Evolutionary conservation across 768 basidiomycete genomes (phyloP), one percentile per base, ranked within the genome.

Genomic region (Lepiota subincarnata): DNA sequence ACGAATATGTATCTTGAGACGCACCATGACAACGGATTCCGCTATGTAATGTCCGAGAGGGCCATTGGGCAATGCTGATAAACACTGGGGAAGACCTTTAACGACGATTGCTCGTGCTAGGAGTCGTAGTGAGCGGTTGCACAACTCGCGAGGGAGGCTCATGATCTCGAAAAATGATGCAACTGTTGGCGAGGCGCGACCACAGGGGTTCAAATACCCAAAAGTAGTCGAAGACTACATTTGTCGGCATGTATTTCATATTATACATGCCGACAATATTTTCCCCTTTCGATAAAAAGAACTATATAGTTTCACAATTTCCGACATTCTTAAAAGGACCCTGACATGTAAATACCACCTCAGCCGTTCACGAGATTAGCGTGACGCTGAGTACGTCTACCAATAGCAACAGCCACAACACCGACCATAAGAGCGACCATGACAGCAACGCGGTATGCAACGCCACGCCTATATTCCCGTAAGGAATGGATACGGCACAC

Each of bases 401-500:
- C n/a, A n/a, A n/a, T n/a, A n/a, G n/a, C n/a, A n/a, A 19, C 24
- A 22, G 48, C 16, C 13, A 38, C 20, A 12, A 39, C 20, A 3
- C 19, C 22, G 7, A 39, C 19, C 8, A 38, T 5, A 6, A 48
- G 36, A 38, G 18, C 13, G 11, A 38, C 5, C 48, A 48, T 39
- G 1, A 14, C 19, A 35, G 34, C 34, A 12, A 48, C 39, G 12
- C 36, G 19, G n/a, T 13, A 19, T 16, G 35, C 24, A 18, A 38
- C 20, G 10, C 13, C 4, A 2, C 48, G 48, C 11, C 14, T 37
- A 19, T 13, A 22, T 14, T 50, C 38, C 48, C 48, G 41, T 28
- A 50, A n/a, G n/a, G 37, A 40, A 14, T 28, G 38, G 14, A 50
- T n/a, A 11, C 48, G 48, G n/a, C 41, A 50, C 6, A 50, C 39